Percentiles rank a stretch among this genome's conserved stretches.
Evolutionary conservation across 116 monocot genomes (phyloP).

Genomic region (Iris pallida): DNA sequence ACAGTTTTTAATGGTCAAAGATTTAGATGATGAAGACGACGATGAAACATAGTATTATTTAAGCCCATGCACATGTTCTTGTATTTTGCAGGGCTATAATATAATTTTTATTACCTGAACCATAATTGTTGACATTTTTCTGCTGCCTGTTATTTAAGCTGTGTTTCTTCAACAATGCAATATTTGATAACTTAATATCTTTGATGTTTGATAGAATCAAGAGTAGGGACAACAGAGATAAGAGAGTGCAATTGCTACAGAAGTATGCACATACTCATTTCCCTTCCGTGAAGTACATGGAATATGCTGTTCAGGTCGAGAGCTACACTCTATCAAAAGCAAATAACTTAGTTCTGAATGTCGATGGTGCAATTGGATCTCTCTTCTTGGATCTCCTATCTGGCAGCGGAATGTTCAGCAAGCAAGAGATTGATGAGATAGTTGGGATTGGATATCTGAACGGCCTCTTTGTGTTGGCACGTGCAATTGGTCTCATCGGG

Average conservation of each 20-base stretch:
- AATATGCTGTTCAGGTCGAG: slow-evolving; percentile 94
- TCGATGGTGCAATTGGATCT: slow-evolving; percentile 96
- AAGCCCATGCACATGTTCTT: no score
- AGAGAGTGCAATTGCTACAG: slow-evolving; percentile 93
- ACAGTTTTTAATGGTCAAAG: no score
- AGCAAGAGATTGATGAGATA: slow-evolving; percentile 96
- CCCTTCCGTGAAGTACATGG: slow-evolving; percentile 97
- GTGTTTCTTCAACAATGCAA: neutral
- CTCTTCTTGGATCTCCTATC: slow-evolving; percentile 97
- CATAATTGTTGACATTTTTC: neutral
- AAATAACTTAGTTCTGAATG: slow-evolving; percentile 94
- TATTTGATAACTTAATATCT: neutral
- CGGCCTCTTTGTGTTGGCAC: slow-evolving; percentile 95
- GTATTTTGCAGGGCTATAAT: no score
- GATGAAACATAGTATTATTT: no score
- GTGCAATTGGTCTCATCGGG: slow-evolving; percentile 91
- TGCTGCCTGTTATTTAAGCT: neutral
- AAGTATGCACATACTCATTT: slow-evolving; percentile 81
- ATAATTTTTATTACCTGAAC: neutral
- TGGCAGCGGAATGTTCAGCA: slow-evolving; percentile 95
- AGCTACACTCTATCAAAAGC: slow-evolving; percentile 92
- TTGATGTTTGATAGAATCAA: slow-evolving; percentile 59
- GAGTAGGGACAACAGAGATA: slow-evolving; percentile 97
- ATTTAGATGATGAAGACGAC: no score
- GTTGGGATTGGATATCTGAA: slow-evolving; percentile 91